Conservation (phyloP, 2,329 filamentous ascomycete species). For the Rutstroemia sp. region DNA sequence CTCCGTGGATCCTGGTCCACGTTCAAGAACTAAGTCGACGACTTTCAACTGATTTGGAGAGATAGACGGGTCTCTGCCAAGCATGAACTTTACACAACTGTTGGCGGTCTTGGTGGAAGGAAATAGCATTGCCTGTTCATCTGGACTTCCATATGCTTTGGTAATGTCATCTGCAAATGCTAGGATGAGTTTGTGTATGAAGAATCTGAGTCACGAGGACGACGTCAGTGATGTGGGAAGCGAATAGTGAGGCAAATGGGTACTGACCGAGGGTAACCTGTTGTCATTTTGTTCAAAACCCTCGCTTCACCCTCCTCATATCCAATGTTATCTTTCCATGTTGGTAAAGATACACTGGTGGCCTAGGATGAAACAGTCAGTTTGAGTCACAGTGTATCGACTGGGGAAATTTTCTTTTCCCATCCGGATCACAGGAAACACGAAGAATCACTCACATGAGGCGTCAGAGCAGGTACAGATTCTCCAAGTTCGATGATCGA, state of each 20-base stretch:
- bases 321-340: constrained; percentile 82
- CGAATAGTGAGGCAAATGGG: neutral
- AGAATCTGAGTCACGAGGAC: constrained; percentile 56
- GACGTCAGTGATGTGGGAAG: constrained; percentile 17
- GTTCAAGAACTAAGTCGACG: constrained; percentile 57
- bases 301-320: constrained; percentile 90
- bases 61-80: constrained; percentile 47
- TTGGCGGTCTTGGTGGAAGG: constrained; percentile 63
- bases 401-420: neutral
- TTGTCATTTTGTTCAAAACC: constrained; percentile 79
- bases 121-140: constrained; percentile 73
- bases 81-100: constrained; percentile 69
- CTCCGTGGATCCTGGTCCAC: constrained; percentile 42
- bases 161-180: constrained; percentile 64
- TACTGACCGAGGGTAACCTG: constrained; percentile 75
- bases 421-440: neutral
- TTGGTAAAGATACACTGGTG: constrained; percentile 90
- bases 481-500: constrained; percentile 29
- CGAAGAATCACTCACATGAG: constrained; percentile 26
- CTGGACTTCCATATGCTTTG: constrained; percentile 51
- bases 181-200: constrained; percentile 77
- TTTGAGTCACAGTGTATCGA: constrained; percentile 9
- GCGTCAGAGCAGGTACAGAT: constrained; percentile 29
- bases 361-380: constrained; percentile 47
- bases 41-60: constrained; percentile 42